Evolutionary conservation across 257 asterid species (phyloP), one percentile per base, ranked within the genome.

Genomic region (Euphrasia confusa): DNA sequence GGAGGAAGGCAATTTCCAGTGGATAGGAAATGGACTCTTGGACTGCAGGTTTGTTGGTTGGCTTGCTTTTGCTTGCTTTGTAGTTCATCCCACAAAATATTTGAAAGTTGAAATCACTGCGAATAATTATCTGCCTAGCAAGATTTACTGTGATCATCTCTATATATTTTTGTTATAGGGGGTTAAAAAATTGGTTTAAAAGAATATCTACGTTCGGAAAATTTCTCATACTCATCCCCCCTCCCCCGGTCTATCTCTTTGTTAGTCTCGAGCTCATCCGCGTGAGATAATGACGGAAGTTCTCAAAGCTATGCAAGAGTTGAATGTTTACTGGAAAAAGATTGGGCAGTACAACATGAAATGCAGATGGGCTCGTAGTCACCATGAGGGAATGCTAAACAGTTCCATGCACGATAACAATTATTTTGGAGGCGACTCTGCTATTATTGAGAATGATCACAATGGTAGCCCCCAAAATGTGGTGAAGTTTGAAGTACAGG

Each of bases 401-500:
- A 82, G 52, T 55, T 68, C 85, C 32, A 77, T 83, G 82, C 75
- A 77, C n/a, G 75, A 71, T 72, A 69, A 66, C 53, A 68, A 68
- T 64, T 79, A 56, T 74, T 81, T 77, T 11, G 87, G 83, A 47
- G 89, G 84, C 14, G 85, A 81, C 67, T 74, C 98, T 15, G 64
- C 88, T 44, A 75, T 81, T 71, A 66, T 64, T 53, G 83, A 84
- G 72, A 78, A 75, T 44, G 88, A 86, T 60, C 85, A 75, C 52
- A 67, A 54, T 45, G 33, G 53, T 55, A 70, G 61, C 73, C 69
- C 74, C 63, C 77, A 76, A 54, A 81, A 80, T 65, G 84, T 84
- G 60, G 86, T 91, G 63, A 88, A 91, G 77, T 91, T 91, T 76
- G 98, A 91, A 75, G 75, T 91, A 71, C 98, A 88, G 98, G 98